Base-by-base conservation (phyloP, 2,329 filamentous ascomycete species). In the Fusarium verrucosum region DNA sequence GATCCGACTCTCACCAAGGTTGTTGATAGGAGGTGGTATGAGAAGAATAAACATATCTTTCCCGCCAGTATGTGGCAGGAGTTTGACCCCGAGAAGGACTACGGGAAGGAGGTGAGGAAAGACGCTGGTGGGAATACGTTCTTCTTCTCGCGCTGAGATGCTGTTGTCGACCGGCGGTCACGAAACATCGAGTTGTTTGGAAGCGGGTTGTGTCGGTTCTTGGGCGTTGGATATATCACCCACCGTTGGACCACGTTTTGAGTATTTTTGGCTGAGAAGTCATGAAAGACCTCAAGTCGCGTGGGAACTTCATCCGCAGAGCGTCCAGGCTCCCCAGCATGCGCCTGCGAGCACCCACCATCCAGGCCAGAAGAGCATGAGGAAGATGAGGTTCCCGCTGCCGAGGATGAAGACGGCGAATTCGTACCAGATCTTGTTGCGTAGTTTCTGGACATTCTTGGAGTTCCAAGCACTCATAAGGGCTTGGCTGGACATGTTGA, bases 31-130 rank as follows among this genome's bases (percentile, higher is more conserved):
- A 83, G 95, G 59, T 99, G 95, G 95, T 99, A 97, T 76, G 93
- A 97, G 81, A 87, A 89, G 73, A 97, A 98, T 76, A 99, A 98
- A 79, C 95, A 99, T 77, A 98, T 99, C 56, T 99, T 94, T 75
- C 95, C 95, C 1, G 94, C 94, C 19, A 98, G 92, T 74, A 86
- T 94, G 42, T 99, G 95, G 95, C 92, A 94, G 70, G 91, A 96
- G 64, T 99, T 96, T 75, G 94, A 97, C 68, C 90, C 93, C 1
- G 92, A 92, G 61, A 92, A 91, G 77, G 91, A 97, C 71, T 96
- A 96, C 79, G 85, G 87, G 72, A 85, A 82, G 65, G 87, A 92
- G 68, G 86, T 94, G 35, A 86, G 92, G 70, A 91, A 92, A 72
- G 95, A 99, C 78, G 85, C 86, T 13, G 89, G 92, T 52, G 95